These are phyloP conservation scores for Epichloe aotearoae DNA, from an alignment of 2,329 filamentous ascomycete species.

Conservation along the genomic window DNA sequence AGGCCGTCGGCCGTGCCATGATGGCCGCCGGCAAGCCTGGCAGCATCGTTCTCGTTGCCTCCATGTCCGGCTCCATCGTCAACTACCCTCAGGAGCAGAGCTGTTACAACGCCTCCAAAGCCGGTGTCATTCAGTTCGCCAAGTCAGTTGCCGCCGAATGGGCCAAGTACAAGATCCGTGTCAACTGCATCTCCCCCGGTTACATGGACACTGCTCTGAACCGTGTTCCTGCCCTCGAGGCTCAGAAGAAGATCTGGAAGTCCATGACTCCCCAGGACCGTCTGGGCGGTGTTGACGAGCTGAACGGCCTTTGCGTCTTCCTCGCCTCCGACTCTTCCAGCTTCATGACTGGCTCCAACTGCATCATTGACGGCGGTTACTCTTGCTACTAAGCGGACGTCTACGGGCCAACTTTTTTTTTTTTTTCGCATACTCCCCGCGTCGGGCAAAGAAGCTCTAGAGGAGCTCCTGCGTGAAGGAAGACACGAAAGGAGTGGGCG, in stretches of 20 bases:
- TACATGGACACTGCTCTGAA: conserved; percentile 82
- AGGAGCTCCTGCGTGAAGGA: background rate
- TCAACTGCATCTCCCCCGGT: conserved; percentile 74
- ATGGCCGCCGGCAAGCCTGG: conserved; percentile 59
- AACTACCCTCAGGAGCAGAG: conserved; percentile 78
- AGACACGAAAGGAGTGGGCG: too few species aligned
- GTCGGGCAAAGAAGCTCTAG: background rate
- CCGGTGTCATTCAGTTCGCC: conserved; percentile 63
- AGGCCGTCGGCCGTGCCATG: conserved; percentile 60
- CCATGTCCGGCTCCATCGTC: conserved; percentile 73
- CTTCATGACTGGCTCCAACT: conserved; percentile 69
- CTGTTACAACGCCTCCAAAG: conserved; percentile 77
- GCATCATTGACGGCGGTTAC: conserved; percentile 59
- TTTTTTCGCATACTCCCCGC: background rate
- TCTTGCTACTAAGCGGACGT: conserved; percentile 39
- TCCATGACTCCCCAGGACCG: conserved; percentile 60
- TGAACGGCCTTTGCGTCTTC: conserved; percentile 67
- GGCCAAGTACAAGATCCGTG: conserved; percentile 67
- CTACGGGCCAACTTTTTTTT: background rate
- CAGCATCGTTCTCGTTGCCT: conserved; percentile 62
- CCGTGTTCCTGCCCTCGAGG: conserved; percentile 63
- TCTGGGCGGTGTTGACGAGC: conserved; percentile 58
- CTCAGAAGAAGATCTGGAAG: conserved; percentile 73
- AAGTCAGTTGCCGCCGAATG: conserved; percentile 76
- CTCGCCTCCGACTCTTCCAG: conserved; percentile 57